A percentile compares a stretch with the other conserved stretches of the same genome.
These are phyloP conservation scores for Fusarium nematophilum DNA, from an alignment of 2,329 filamentous ascomycete genomes.

Conservation along the genomic window DNA sequence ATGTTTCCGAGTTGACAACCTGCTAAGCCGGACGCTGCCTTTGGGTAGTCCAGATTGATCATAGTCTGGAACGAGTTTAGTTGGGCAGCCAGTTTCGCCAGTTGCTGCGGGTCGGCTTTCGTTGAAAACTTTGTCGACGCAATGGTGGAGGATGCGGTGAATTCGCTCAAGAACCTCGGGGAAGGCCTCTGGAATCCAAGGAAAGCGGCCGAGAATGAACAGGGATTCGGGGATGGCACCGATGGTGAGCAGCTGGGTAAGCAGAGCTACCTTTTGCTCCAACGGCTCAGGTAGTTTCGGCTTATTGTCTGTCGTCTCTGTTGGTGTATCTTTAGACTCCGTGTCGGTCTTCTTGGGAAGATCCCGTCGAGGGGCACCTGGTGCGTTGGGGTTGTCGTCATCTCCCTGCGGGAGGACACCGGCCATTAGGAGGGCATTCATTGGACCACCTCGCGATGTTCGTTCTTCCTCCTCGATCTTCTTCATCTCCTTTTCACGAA, in stretches of 20 bases:
- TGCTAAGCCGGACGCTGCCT: slow-evolving; percentile 72
- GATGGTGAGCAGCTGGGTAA: slow-evolving; percentile 88
- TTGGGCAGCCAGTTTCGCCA: slow-evolving; percentile 50
- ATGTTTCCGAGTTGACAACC: slow-evolving; percentile 71
- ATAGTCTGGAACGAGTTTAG: slow-evolving; percentile 58
- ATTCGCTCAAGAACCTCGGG: slow-evolving; percentile 83
- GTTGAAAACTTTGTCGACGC: slow-evolving; percentile 77
- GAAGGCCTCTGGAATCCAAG: slow-evolving; percentile 89
- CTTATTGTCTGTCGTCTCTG: slow-evolving; percentile 60
- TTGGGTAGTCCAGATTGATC: slow-evolving; percentile 78
- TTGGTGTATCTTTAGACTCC: slow-evolving; percentile 59
- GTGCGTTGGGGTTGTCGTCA: slow-evolving; percentile 74
- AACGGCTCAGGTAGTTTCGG: slow-evolving; percentile 74
- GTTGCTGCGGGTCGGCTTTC: slow-evolving; percentile 55
- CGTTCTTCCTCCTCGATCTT: slow-evolving; percentile 84
- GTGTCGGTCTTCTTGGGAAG: slow-evolving; percentile 62
- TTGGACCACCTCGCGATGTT: slow-evolving; percentile 74
- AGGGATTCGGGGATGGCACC: slow-evolving; percentile 93
- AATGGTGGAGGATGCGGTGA: slow-evolving; percentile 87
- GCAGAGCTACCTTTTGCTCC: slow-evolving; percentile 88
- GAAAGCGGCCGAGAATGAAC: slow-evolving; percentile 91
- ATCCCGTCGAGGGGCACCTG: slow-evolving; percentile 62
- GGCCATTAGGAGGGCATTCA: slow-evolving; percentile 88
- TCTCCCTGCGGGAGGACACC: slow-evolving; percentile 75
- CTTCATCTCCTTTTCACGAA: slow-evolving; percentile 76